Evolutionary conservation across 345 rosid genomes (phyloP).

Genomic region (Acer negundo): DNA sequence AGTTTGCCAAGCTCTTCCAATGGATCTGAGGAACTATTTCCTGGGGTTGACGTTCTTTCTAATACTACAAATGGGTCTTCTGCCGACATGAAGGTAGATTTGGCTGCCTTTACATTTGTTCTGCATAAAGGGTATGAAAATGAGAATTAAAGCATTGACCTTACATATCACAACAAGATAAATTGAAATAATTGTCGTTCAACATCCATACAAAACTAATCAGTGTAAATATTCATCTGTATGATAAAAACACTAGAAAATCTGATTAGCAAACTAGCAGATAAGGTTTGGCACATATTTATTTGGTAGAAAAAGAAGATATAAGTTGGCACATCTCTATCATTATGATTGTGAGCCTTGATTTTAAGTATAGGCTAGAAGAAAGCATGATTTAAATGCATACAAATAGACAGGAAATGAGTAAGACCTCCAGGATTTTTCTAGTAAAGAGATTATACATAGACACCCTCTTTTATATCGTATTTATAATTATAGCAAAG

Average conservation of each 20-base stretch:
- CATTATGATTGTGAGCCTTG: background rate
- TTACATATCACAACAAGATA: background rate
- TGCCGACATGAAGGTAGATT: constrained; percentile 34
- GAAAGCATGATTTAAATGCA: background rate
- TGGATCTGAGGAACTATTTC: constrained; percentile 36
- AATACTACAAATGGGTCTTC: constrained; percentile 71
- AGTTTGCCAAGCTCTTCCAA: constrained; percentile 56
- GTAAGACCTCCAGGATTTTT: background rate
- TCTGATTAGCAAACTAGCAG: background rate
- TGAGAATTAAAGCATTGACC: background rate
- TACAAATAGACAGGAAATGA: background rate
- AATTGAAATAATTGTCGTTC: background rate
- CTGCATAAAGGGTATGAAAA: constrained; percentile 22
- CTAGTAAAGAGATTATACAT: background rate
- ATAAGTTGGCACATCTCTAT: background rate
- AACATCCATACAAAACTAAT: background rate
- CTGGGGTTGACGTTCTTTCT: constrained; percentile 49
- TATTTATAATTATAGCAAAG: background rate
- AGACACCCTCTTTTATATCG: background rate
- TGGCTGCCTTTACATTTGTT: constrained; percentile 24
- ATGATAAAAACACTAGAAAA: background rate
- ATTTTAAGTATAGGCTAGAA: background rate
- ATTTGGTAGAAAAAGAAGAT: too few relatives aligned
- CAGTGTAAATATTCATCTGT: background rate
- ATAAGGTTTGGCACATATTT: background rate